Evolutionary conservation across 2,329 filamentous ascomycete genomes (phyloP).

Genomic region (Paecilomyces sp.): DNA sequence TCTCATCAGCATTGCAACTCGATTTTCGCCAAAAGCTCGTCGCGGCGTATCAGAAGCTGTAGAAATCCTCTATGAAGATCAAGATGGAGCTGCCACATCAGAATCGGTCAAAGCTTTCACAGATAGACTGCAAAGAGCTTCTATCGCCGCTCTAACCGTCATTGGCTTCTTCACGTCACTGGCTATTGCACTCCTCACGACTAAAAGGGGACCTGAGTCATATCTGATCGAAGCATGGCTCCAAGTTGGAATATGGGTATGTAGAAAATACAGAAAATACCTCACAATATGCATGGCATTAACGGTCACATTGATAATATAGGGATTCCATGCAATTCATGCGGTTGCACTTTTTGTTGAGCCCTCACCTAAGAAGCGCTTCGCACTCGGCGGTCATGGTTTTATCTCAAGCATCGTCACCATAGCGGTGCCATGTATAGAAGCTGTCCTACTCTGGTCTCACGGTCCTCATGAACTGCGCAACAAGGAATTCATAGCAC

Average conservation of each 20-base stretch:
- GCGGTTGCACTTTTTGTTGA: constrained; percentile 26
- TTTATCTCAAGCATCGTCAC: constrained; percentile 22
- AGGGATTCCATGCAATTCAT: constrained; percentile 26
- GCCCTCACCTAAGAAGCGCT: constrained; percentile 24
- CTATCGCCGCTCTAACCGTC: constrained; percentile 48
- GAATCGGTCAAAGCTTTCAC: constrained; percentile 59
- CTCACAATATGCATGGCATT: not conserved
- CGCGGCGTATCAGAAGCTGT: constrained; percentile 14
- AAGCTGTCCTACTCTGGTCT: constrained; percentile 25
- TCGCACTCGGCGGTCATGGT: constrained; percentile 20
- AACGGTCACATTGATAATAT: not conserved
- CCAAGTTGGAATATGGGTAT: constrained; percentile 56
- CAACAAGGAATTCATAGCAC: constrained; percentile 27
- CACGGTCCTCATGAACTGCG: constrained; percentile 9
- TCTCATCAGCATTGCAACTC: constrained; percentile 12
- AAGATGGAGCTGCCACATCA: constrained; percentile 61
- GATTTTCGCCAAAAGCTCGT: constrained; percentile 9
- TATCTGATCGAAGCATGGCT: constrained; percentile 54
- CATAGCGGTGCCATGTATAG: constrained; percentile 12
- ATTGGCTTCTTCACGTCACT: constrained; percentile 51
- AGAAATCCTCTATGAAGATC: constrained; percentile 55
- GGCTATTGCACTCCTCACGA: constrained; percentile 49
- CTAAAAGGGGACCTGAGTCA: constrained; percentile 24
- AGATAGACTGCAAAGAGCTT: constrained; percentile 49
- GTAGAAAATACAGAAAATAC: constrained; percentile 17